phyloP scores from a whole-genome alignment of 192 early-diverging fungal genomes.

The Mortierella antarctica region DNA sequence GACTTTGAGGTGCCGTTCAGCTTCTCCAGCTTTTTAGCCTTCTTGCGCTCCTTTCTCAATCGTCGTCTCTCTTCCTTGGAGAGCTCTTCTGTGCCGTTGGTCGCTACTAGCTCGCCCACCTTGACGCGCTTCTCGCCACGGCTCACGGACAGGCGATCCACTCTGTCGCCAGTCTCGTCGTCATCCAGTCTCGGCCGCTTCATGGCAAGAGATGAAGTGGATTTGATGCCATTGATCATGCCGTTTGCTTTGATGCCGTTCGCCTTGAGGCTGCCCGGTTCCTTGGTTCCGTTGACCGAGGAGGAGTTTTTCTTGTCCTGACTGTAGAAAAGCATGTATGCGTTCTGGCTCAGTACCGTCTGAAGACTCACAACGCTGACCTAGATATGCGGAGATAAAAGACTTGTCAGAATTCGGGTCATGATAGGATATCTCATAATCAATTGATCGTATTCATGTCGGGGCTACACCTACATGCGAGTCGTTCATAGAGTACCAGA shows the following conservation, averaged over 20 bases:
- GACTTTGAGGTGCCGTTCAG: conserved; percentile 4
- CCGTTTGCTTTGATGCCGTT: conserved; percentile 12
- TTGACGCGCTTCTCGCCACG: conserved; percentile 35
- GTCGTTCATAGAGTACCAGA: conserved; percentile 88
- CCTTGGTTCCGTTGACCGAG: conserved; percentile 3
- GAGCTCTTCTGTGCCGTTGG: neutral
- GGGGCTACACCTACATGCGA: conserved; percentile 44
- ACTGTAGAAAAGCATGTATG: conserved; percentile 90
- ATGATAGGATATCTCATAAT: too few species aligned
- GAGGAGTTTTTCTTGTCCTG: conserved; percentile 33
- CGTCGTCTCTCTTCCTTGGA: conserved; percentile 35
- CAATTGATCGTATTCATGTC: too few species aligned
- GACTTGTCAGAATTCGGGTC: neutral
- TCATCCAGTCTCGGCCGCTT: conserved; percentile 39
- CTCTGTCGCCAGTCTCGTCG: conserved; percentile 45
- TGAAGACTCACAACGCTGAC: conserved; percentile 74
- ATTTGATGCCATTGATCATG: neutral
- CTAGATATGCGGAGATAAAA: conserved; percentile 19
- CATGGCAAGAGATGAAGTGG: neutral
- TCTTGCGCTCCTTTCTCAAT: conserved; percentile 43
- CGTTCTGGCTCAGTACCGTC: conserved; percentile 78
- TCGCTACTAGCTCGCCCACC: neutral
- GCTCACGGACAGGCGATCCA: conserved; percentile 17
- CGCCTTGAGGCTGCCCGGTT: neutral
- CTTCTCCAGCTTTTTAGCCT: conserved; percentile 25